A percentile compares a stretch with the other conserved stretches of the same genome.
These are phyloP conservation scores for Microbotryum violaceum DNA, from an alignment of 1,284 basidiomycete genomes.

Conservation along the genomic window DNA sequence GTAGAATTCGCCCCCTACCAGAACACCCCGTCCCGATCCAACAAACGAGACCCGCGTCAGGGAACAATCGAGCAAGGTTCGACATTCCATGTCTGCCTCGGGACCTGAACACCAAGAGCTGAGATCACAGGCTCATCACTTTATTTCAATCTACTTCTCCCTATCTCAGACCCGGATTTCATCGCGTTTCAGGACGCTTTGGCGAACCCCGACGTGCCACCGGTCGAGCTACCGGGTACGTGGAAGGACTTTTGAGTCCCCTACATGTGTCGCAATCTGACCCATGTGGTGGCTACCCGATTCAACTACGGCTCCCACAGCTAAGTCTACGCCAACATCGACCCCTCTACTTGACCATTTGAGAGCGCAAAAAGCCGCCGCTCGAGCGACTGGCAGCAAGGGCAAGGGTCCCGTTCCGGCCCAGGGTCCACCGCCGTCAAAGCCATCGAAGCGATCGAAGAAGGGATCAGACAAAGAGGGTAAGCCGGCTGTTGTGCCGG, in stretches of 20 bases:
- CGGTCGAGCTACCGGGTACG: too few relatives aligned
- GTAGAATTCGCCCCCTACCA: conserved; percentile 93
- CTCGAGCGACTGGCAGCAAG: conserved; percentile 17
- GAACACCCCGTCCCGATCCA: conserved; percentile 66
- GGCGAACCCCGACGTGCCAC: not conserved
- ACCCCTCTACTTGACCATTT: conserved; percentile 84
- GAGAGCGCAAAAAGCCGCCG: conserved; percentile 60
- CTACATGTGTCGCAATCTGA: too few relatives aligned
- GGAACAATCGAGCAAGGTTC: conserved; percentile 70
- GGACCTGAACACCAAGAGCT: too few relatives aligned
- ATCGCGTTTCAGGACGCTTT: conserved; percentile 23
- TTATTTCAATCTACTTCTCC: not conserved
- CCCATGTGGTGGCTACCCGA: too few relatives aligned
- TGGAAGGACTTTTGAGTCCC: too few relatives aligned
- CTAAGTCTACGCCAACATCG: conserved; percentile 58
- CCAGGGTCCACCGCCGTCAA: not conserved
- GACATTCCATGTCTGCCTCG: not conserved
- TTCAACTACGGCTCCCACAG: conserved; percentile 34
- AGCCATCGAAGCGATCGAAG: too few relatives aligned
- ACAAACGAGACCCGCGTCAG: conserved; percentile 60
- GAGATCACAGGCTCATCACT: too few relatives aligned
- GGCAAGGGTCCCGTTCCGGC: conserved; percentile 5
- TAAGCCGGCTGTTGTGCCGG: too few relatives aligned
- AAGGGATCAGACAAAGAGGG: too few relatives aligned
- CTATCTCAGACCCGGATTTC: conserved; percentile 21